phyloP scores from a whole-genome alignment of 2,329 filamentous ascomycete genomes.

The Diaporthe citrichinensis region DNA sequence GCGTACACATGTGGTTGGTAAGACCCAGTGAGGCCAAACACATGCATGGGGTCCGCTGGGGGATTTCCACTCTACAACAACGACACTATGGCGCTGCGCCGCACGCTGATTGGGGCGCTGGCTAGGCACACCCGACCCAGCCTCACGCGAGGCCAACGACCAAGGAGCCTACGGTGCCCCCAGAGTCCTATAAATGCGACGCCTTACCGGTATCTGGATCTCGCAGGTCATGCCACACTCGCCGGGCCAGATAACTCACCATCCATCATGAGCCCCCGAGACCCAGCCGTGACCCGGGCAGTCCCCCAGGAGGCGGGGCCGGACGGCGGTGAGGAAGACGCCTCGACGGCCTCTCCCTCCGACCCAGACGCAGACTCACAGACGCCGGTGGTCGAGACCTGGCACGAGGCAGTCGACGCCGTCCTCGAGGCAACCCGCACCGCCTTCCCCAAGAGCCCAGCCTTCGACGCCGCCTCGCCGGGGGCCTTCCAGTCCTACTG shows the following conservation, averaged over 20 bases:
- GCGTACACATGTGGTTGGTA: background rate
- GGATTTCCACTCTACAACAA: background rate
- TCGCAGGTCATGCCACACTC: background rate
- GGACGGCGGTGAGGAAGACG: background rate
- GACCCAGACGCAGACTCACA: background rate
- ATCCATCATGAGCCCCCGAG: background rate
- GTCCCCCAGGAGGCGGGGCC: too few relatives aligned
- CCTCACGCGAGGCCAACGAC: background rate
- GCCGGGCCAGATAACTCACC: background rate
- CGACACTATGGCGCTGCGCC: background rate
- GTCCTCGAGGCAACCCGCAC: background rate
- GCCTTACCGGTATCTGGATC: background rate
- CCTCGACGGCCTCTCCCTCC: background rate
- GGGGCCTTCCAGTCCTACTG: background rate
- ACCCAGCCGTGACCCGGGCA: background rate
- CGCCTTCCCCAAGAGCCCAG: slow-evolving; percentile 1
- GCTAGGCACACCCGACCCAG: background rate
- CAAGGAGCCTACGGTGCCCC: background rate
- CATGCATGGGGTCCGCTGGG: background rate
- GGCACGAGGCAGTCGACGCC: background rate
- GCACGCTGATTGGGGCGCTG: background rate
- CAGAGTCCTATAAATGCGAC: background rate
- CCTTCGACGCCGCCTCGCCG: background rate
- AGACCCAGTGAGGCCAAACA: background rate
- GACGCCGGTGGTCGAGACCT: background rate